A percentile compares a stretch with the other conserved stretches of the same genome.
phyloP scores from a whole-genome alignment of 2,329 filamentous ascomycete genomes.

The Aspergillus transmontanensis region DNA sequence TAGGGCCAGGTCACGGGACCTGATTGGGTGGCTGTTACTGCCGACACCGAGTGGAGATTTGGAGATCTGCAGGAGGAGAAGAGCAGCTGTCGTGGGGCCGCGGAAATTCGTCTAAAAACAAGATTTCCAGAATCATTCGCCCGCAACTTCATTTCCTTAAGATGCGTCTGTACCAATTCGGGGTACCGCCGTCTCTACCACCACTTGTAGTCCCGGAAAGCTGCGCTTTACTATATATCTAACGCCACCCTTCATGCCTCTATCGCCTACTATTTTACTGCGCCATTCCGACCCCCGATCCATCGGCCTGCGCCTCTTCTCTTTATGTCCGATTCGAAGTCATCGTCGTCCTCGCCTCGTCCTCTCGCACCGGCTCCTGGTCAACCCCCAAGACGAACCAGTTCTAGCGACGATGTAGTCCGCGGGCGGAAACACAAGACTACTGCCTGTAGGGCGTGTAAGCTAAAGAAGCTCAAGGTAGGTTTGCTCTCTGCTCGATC shows the following conservation, averaged over 20 bases:
- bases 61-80: constrained; percentile 1
- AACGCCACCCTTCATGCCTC: not conserved
- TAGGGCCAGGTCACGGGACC: not conserved
- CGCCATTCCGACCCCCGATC: not conserved
- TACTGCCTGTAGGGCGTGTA: constrained; percentile 26
- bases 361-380: constrained; percentile 20
- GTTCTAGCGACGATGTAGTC: constrained; percentile 14
- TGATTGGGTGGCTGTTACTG: not conserved
- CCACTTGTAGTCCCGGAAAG: not conserved
- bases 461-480: constrained; percentile 28
- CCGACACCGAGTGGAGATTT: not conserved
- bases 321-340: constrained; percentile 24
- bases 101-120: not conserved
- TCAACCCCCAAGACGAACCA: constrained; percentile 8
- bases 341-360: constrained; percentile 16
- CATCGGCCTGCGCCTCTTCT: not conserved
- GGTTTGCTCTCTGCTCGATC: not conserved
- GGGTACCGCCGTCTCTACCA: not conserved
- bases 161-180: not conserved
- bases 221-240: not conserved
- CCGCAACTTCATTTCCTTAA: not conserved
- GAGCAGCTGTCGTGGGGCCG: not conserved
- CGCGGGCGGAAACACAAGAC: constrained; percentile 26
- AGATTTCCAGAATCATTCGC: not conserved
- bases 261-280: not conserved